phyloP scores from a whole-genome alignment of 352 stramenopile genomes.

The Phytophthora foliorum region DNA sequence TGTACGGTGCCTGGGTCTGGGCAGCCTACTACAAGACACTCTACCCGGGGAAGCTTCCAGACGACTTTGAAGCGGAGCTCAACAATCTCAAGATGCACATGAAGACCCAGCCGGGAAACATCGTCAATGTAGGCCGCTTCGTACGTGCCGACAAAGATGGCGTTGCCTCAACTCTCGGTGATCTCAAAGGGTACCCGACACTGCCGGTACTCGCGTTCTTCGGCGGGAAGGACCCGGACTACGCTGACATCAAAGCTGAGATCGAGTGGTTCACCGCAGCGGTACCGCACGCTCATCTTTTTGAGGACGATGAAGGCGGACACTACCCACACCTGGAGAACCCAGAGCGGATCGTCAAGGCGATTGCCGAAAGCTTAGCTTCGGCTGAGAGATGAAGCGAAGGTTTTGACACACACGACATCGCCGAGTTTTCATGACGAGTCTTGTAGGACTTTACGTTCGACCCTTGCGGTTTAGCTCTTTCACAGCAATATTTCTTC shows the following conservation, averaged over 20 bases:
- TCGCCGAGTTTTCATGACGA: too few species aligned
- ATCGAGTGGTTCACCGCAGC: conserved; percentile 39
- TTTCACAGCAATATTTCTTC: too few species aligned
- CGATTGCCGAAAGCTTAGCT: conserved; percentile 18
- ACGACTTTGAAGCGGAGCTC: conserved; percentile 43
- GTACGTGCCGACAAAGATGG: conserved; percentile 33
- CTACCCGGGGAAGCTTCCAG: conserved; percentile 31
- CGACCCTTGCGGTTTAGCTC: too few species aligned
- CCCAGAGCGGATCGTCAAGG: conserved; percentile 31
- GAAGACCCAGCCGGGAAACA: conserved; percentile 22
- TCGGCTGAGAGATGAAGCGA: background rate
- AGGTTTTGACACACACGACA: too few species aligned
- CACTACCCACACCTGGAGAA: conserved; percentile 52
- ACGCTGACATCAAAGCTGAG: conserved; percentile 39
- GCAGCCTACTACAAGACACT: conserved; percentile 54
- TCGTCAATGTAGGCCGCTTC: conserved; percentile 39
- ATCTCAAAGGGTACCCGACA: conserved; percentile 10
- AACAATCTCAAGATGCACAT: conserved; percentile 34
- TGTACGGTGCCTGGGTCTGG: conserved; percentile 44
- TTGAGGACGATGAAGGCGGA: conserved; percentile 36
- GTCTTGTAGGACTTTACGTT: too few species aligned
- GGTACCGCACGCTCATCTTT: conserved; percentile 30
- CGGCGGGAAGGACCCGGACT: conserved; percentile 49
- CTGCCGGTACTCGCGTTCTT: conserved; percentile 48
- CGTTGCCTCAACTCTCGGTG: conserved; percentile 28